Evolutionary conservation across 2,329 filamentous ascomycete species (phyloP).

Genomic region (Colletotrichum sp.): DNA sequence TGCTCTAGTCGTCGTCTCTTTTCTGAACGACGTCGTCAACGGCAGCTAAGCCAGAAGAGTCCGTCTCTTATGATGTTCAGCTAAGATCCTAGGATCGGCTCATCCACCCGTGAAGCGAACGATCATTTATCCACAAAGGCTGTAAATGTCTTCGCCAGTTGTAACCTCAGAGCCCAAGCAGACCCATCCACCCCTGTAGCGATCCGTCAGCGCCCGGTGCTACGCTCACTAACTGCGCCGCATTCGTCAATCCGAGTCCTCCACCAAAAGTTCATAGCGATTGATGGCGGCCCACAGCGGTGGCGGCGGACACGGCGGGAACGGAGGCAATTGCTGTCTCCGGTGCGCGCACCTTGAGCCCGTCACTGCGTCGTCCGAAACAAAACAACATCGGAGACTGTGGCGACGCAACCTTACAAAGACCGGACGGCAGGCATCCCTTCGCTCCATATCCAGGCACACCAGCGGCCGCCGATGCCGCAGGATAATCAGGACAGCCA

Average conservation of each 20-base stretch:
- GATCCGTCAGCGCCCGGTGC: background rate
- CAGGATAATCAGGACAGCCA: background rate
- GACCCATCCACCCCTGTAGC: background rate
- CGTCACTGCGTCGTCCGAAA: background rate
- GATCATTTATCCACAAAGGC: background rate
- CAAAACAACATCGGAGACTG: background rate
- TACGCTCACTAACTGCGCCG: background rate
- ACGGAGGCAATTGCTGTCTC: background rate
- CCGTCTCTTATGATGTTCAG: background rate
- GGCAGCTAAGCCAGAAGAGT: background rate
- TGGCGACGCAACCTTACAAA: background rate
- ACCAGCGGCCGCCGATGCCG: background rate
- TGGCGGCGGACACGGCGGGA: background rate
- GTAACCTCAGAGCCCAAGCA: background rate
- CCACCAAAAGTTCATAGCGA: background rate
- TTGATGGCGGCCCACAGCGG: background rate
- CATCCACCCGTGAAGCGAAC: background rate
- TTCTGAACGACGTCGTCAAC: background rate
- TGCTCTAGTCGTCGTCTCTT: background rate
- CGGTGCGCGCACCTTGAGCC: background rate
- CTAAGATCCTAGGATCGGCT: background rate
- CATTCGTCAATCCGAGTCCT: background rate
- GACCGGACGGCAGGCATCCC: slow-evolving; percentile 2
- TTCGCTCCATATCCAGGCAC: background rate
- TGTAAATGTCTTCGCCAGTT: background rate